A percentile compares a stretch with the other conserved stretches of the same genome.
These are phyloP conservation scores for Xylaria sp. DNA, from an alignment of 2,329 filamentous ascomycete species.

Conservation along the genomic window DNA sequence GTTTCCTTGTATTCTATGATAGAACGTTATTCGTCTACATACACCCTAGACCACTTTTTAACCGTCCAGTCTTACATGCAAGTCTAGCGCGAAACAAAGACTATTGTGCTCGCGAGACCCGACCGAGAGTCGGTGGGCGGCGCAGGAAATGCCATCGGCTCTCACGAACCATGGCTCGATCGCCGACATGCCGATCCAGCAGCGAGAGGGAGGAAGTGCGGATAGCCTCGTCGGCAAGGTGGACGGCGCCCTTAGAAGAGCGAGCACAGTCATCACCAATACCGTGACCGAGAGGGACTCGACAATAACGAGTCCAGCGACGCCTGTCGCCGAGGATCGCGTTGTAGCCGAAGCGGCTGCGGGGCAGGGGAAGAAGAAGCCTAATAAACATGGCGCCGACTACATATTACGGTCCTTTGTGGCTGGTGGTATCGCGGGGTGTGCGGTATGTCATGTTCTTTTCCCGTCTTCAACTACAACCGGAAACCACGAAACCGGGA, in stretches of 20 bases:
- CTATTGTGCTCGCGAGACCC: constrained; percentile 13
- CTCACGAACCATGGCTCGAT: constrained; percentile 68
- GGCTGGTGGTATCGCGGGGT: constrained; percentile 90
- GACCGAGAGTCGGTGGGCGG: constrained; percentile 40
- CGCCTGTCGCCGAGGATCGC: constrained; percentile 61
- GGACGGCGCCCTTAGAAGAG: constrained; percentile 47
- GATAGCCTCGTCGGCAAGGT: constrained; percentile 45
- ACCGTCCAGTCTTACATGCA: constrained; percentile 30
- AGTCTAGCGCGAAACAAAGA: constrained; percentile 13
- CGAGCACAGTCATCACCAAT: constrained; percentile 39
- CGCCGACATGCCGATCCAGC: constrained; percentile 61
- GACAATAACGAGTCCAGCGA: constrained; percentile 43
- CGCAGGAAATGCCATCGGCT: constrained; percentile 64
- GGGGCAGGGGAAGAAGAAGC: constrained; percentile 57
- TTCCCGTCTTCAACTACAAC: not conserved
- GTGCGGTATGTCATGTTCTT: constrained; percentile 74
- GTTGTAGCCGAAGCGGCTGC: constrained; percentile 52
- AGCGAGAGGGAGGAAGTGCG: constrained; percentile 52
- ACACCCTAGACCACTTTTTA: not conserved
- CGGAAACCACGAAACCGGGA: not conserved
- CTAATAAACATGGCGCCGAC: constrained; percentile 79
- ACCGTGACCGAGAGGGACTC: constrained; percentile 39
- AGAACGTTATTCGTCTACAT: not conserved
- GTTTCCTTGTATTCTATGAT: not conserved
- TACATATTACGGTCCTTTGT: constrained; percentile 86